phyloP scores from a whole-genome alignment of 768 basidiomycete genomes.

The Tricholoma matsutake region DNA sequence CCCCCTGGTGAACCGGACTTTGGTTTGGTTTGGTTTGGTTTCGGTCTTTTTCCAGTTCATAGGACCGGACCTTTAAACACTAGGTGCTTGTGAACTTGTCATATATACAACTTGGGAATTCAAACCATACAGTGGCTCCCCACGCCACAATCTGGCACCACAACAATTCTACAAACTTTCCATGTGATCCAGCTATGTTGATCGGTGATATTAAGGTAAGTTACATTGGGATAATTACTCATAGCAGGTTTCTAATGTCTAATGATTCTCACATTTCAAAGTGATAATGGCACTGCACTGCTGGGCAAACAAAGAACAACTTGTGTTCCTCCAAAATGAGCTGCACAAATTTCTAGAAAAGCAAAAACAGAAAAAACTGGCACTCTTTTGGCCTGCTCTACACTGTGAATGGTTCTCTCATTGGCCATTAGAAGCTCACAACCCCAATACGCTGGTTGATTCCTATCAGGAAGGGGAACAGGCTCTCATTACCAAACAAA shows the following conservation, averaged over 20 bases:
- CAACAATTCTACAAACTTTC: background rate
- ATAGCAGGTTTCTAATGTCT: background rate
- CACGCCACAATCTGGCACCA: background rate
- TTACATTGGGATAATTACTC: background rate
- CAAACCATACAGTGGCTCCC: background rate
- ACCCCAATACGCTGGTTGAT: background rate
- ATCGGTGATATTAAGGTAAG: background rate
- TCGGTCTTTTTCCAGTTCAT: too few species aligned
- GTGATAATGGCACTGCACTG: background rate
- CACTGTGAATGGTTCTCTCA: background rate
- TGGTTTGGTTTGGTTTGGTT: too few species aligned
- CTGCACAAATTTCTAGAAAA: background rate
- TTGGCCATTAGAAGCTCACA: background rate
- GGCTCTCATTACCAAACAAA: background rate
- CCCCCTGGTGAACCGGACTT: too few species aligned
- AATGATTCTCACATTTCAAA: too few species aligned
- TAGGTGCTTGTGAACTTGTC: background rate
- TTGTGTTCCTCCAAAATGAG: background rate
- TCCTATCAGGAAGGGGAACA: background rate
- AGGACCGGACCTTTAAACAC: too few species aligned
- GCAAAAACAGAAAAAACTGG: background rate
- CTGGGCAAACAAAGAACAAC: constrained; percentile 1
- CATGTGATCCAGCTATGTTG: background rate
- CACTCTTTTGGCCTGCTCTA: background rate
- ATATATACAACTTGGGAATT: too few species aligned